Evolutionary conservation across 1,284 basidiomycete genomes (phyloP), one percentile per base, ranked within the genome.

Genomic region (Uromyces viciae-fabae): DNA sequence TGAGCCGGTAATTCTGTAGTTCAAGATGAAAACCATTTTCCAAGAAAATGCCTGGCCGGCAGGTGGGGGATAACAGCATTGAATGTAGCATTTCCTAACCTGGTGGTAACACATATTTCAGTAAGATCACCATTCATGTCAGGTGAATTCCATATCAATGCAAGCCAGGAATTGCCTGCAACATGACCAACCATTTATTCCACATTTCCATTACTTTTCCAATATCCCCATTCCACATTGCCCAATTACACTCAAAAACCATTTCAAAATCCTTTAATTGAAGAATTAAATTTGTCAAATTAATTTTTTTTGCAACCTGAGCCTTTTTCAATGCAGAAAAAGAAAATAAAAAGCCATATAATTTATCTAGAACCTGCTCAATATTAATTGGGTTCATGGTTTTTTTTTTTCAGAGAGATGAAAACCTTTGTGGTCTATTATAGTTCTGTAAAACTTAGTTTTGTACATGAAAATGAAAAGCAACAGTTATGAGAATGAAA

Each of bases 1-100:
- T 73, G 4, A 73, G 19, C 71, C 71, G 54, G 17, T 56, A 73
- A n/a, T 73, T 73, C 36, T 73, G 42, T 4, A 31, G 15, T 38
- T 73, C 49, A 0, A 73, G 31, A 49, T 52, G 22, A 49, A 49
- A 49, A 49, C 22, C 22, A 22, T 49, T 56, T 56, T 19, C 19
- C 19, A 8, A 19, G 19, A 56, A 56, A 19, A n/a, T 19, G 4
- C 54, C 54, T 19, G 54, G 54, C 19, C 54, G 54, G 19, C 54
- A 19, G 5, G 54, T n/a, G 28, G 54, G 54, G 4, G 54, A 56
- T 8, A 56, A n/a, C 19, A 56, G 54, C 5, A 7, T 7, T 7
- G 54, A 56, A 28, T 56, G 54, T 8, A 56, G 54, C 4, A 56
- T 7, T 5, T 28, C 22, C 54, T n/a, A 4, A 28, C 54, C 54